A percentile compares a stretch with the other conserved stretches of the same genome.
These are phyloP conservation scores for Colletotrichum musae DNA, from an alignment of 2,329 filamentous ascomycete species.

Conservation along the genomic window DNA sequence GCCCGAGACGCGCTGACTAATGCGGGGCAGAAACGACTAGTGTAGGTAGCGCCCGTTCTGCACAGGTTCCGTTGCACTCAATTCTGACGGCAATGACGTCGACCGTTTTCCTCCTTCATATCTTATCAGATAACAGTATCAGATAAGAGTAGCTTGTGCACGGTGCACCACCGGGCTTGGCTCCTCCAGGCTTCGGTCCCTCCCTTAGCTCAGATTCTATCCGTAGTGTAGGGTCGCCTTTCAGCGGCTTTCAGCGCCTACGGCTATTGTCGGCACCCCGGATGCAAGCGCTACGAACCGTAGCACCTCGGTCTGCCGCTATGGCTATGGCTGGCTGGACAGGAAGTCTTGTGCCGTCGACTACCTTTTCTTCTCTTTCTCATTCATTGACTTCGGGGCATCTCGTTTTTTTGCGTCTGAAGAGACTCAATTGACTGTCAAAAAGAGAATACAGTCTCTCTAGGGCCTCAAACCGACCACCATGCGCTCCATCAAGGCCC, in stretches of 20 bases:
- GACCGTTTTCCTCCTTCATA: neutral
- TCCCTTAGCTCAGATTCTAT: conserved; percentile 4
- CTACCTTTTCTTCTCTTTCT: conserved; percentile 9
- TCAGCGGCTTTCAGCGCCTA: conserved; percentile 31
- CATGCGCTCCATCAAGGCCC: conserved; percentile 71
- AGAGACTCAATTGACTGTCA: conserved; percentile 10
- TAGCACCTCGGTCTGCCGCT: conserved; percentile 32
- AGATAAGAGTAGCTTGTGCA: neutral
- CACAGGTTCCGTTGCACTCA: neutral
- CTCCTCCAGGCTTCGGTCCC: neutral
- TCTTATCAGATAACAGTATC: neutral
- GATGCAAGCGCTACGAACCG: conserved; percentile 17
- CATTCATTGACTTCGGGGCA: neutral
- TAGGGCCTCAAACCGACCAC: conserved; percentile 41
- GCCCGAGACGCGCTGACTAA: conserved; percentile 32
- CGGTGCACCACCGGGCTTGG: conserved; percentile 3
- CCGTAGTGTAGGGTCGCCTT: conserved; percentile 19
- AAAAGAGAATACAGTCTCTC: neutral
- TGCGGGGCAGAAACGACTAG: conserved; percentile 21
- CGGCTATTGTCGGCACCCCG: conserved; percentile 39
- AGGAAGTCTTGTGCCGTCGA: neutral
- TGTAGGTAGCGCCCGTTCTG: neutral
- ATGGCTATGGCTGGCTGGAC: neutral
- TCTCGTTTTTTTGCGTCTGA: neutral
- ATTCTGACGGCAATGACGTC: conserved; percentile 29